Evolutionary conservation across 805 yeast genomes (phyloP).

Genomic region (Teunomyces tritomae): DNA sequence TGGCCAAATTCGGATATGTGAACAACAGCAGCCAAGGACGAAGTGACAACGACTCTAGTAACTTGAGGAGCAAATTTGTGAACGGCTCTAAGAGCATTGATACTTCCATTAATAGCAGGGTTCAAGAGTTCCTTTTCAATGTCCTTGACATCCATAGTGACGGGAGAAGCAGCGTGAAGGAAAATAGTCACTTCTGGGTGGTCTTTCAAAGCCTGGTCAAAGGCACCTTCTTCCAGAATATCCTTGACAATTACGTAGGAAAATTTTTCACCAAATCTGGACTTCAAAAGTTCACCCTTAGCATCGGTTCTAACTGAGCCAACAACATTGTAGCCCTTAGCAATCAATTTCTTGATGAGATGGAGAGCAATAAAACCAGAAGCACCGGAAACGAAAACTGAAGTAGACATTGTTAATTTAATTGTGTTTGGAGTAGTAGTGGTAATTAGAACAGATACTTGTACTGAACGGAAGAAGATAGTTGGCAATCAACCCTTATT

Average conservation of each 20-base stretch:
- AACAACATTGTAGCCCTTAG: conserved; percentile 20
- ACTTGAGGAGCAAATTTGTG: conserved; percentile 35
- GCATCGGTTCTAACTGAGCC: conserved; percentile 25
- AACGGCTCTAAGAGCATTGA: conserved; percentile 18
- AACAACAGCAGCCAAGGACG: conserved; percentile 45
- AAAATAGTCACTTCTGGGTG: conserved; percentile 26
- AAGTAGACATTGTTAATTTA: not conserved
- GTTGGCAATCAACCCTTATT: no score
- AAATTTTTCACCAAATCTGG: conserved; percentile 12
- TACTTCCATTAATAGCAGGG: conserved; percentile 32
- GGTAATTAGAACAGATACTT: no score
- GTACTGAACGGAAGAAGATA: no score
- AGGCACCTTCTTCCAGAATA: conserved; percentile 20
- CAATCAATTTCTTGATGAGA: conserved; percentile 19
- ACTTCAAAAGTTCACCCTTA: conserved; percentile 15
- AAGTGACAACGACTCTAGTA: conserved; percentile 51
- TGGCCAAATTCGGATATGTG: conserved; percentile 22
- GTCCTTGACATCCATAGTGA: conserved; percentile 15
- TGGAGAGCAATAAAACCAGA: conserved; percentile 34
- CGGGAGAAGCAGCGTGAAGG: conserved; percentile 36
- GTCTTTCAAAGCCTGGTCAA: conserved; percentile 23
- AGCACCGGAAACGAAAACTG: conserved; percentile 30
- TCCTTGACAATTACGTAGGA: conserved; percentile 23
- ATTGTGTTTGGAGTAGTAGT: not conserved
- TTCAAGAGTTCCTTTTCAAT: conserved; percentile 16